Percentiles rank a stretch among this genome's conserved stretches.
Evolutionary conservation across 352 stramenopile species (phyloP).

Genomic region (Phytophthora colocasiae): DNA sequence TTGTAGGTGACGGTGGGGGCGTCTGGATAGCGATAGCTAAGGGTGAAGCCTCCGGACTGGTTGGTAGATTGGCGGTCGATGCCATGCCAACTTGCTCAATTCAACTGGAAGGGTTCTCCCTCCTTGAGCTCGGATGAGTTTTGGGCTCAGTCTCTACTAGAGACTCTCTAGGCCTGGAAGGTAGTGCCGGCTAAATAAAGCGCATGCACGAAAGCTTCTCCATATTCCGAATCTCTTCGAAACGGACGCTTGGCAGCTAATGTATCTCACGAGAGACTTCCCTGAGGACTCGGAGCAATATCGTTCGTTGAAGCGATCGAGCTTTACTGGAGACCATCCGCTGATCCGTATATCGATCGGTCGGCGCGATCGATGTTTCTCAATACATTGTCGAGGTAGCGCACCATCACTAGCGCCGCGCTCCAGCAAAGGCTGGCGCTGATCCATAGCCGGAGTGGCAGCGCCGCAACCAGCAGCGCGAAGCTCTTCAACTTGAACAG

Average conservation of each 20-base stretch:
- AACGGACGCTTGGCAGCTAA: conserved; percentile 15
- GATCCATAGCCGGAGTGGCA: neutral
- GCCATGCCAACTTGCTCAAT: conserved; percentile 4
- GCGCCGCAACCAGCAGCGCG: conserved; percentile 2
- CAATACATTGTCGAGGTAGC: too few species aligned
- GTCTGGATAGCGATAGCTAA: conserved; percentile 15
- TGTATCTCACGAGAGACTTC: neutral
- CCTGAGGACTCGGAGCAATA: neutral
- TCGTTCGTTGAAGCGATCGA: neutral
- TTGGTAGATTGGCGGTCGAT: conserved; percentile 16
- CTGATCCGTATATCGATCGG: conserved; percentile 1
- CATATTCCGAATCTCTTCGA: conserved; percentile 9
- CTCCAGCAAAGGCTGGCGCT: neutral
- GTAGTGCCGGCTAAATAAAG: conserved; percentile 25
- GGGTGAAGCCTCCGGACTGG: conserved; percentile 3
- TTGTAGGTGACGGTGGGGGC: conserved; percentile 29
- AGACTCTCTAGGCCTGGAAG: neutral
- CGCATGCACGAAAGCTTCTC: neutral
- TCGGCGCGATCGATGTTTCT: conserved; percentile 5
- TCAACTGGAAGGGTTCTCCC: neutral
- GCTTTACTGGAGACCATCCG: conserved; percentile 10
- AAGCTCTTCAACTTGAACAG: too few species aligned
- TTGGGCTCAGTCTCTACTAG: neutral
- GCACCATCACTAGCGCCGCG: neutral
- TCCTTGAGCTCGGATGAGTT: conserved; percentile 16